Evolutionary conservation across 768 basidiomycete genomes (phyloP), one percentile per base, ranked within the genome.

Genomic region (Podaxis sp.): DNA sequence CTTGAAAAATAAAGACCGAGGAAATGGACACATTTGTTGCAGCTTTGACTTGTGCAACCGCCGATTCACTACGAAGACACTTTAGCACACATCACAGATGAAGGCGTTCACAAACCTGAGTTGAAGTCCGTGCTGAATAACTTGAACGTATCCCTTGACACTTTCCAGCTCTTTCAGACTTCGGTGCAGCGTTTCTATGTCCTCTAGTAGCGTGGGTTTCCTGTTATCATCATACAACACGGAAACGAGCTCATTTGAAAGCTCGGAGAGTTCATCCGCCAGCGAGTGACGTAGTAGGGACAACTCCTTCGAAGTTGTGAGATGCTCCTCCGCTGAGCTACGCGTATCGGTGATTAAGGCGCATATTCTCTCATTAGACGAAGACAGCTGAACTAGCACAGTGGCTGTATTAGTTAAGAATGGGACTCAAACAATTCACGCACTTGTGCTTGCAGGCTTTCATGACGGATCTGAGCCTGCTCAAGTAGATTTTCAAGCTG

Each of bases 101-200:
- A 17, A 12, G 33, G 13, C 33, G 30, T 61, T 36, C 2, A 60
- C 82, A 65, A 65, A 93, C 95, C 93, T 90, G 37, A 93, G 80
- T 40, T 80, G 76, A 65, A 96, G 75, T 4, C 86, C 87, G 70
- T 82, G 84, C 66, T 93, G 84, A 50, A 95, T 78, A 13, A 95
- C 78, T 55, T 85, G 84, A 10, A 91, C 87, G 74, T 96, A 97
- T 26, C 82, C 80, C 68, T 86, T 86, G 22, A 95, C 86, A 63
- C 84, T 84, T 68, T 91, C 82, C 41, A 97, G 79, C 69, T 94
- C 89, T 71, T 86, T 88, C 68, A 96, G 69, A 69, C 84, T 86
- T 51, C 87, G 80, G 69, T 96, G 93, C 66, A 96, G 74, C 0
- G 80, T 83, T 70, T 96, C 92, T 63, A 98, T 79, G 50, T 92